Evolutionary conservation across 768 basidiomycete genomes (phyloP), one percentile per base, ranked within the genome.

Genomic region (Boletales sp.): DNA sequence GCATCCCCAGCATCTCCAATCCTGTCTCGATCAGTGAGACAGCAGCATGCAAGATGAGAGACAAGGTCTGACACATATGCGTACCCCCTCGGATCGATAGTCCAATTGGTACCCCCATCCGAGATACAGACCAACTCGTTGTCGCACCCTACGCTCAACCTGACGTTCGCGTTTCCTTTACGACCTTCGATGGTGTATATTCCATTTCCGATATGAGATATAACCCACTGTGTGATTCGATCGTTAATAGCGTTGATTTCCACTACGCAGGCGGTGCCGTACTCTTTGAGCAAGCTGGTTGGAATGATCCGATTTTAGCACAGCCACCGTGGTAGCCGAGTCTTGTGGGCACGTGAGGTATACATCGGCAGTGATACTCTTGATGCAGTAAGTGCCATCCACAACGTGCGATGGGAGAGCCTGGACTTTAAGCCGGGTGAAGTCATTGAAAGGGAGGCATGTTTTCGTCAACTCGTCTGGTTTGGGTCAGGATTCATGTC

Each of bases 1-100:
- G 51, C 48, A n/a, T 46, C 45, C 11, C 1, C 41, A 36, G 48
- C 45, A 38, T 49, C 49, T 32, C 46, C 46, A 14, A 39, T 46
- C 3, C 37, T 46, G 8, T 47, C 44, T 18, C 3, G n/a, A 38
- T n/a, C 10, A 8, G 38, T 38, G 4, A 38, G 21, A 6, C 2
- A 18, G 18, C 8, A 30, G 10, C 7, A 31, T 4, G 13, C 10
- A 10, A 2, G 4, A 38, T 14, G 15, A 3, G 45, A n/a, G 6
- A 12, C 4, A 19, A 14, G 3, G 28, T 28, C 45, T 46, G 12
- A 37, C 45, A 46, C 36, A 3, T 38, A 46, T n/a, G 44, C 44
- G 30, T 36, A 19, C 19, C 44, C 44, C 35, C 45, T 46, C 8
- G 36, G 17, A 46, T 46, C 45, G 21, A 46, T 31, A 17, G 45